Evolutionary conservation across 1,284 basidiomycete genomes (phyloP).

Genomic region (Vanrija pseudolonga): DNA sequence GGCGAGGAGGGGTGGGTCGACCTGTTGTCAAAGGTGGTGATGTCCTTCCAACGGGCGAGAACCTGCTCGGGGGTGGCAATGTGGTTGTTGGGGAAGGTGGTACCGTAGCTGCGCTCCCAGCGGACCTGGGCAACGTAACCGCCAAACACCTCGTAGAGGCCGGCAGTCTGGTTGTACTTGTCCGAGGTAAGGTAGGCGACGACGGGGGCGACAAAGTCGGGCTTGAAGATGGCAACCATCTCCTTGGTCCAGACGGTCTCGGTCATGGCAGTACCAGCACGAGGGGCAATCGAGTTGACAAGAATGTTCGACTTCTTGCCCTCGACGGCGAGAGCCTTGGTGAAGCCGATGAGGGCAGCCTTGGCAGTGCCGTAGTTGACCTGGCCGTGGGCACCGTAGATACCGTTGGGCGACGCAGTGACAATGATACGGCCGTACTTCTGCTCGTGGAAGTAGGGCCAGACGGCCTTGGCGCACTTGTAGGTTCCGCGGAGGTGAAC

Average conservation of each 20-base stretch:
- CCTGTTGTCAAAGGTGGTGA: slow-evolving; percentile 78
- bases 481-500: slow-evolving; percentile 71
- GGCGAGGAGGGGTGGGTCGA: slow-evolving; percentile 71
- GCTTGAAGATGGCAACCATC: slow-evolving; percentile 75
- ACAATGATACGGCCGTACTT: slow-evolving; percentile 95
- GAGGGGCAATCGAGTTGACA: slow-evolving; percentile 83
- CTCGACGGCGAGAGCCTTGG: slow-evolving; percentile 85
- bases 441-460: slow-evolving; percentile 96
- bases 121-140: slow-evolving; percentile 90
- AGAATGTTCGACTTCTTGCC: slow-evolving; percentile 87
- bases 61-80: slow-evolving; percentile 74
- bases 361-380: slow-evolving; percentile 85
- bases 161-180: slow-evolving; percentile 69
- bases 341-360: slow-evolving; percentile 86
- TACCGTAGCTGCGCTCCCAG: slow-evolving; percentile 83
- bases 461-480: slow-evolving; percentile 88
- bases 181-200: slow-evolving; percentile 88
- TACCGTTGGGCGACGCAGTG: slow-evolving; percentile 86
- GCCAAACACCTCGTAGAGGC: slow-evolving; percentile 82
- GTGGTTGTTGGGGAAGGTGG: slow-evolving; percentile 71
- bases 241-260: slow-evolving; percentile 80
- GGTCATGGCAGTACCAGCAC: slow-evolving; percentile 89
- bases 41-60: slow-evolving; percentile 68
- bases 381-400: slow-evolving; percentile 94
- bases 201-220: slow-evolving; percentile 85